Evolutionary conservation across 2,329 filamentous ascomycete genomes (phyloP).

Genomic region (Aspergillus vadensis): DNA sequence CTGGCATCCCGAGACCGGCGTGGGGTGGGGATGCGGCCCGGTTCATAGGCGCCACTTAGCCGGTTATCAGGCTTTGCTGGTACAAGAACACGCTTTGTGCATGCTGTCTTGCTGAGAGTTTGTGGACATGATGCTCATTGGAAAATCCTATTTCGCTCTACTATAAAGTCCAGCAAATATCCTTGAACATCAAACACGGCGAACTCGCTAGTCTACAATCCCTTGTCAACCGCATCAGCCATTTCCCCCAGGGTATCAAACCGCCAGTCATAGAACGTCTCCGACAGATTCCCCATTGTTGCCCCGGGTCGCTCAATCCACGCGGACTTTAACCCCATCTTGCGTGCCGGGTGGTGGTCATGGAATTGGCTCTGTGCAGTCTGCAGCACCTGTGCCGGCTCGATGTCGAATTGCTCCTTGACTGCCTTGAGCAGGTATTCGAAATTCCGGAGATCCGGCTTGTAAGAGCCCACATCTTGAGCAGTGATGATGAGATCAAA

Average conservation of each 20-base stretch:
- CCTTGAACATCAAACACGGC: too few relatives aligned
- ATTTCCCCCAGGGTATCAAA: constrained; percentile 63
- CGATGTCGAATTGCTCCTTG: constrained; percentile 57
- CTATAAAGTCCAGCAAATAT: too few relatives aligned
- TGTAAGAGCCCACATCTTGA: constrained; percentile 71
- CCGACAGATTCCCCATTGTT: constrained; percentile 41
- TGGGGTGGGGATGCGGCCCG: too few relatives aligned
- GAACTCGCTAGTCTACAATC: too few relatives aligned
- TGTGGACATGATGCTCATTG: too few relatives aligned
- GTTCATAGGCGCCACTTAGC: too few relatives aligned
- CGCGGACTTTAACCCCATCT: constrained; percentile 60
- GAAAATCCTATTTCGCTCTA: too few relatives aligned
- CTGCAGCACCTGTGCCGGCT: constrained; percentile 62
- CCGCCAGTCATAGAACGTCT: constrained; percentile 56
- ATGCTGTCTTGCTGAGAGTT: too few relatives aligned
- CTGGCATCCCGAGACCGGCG: too few relatives aligned
- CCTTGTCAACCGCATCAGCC: constrained; percentile 50
- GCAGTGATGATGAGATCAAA: constrained; percentile 71
- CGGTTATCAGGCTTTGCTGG: too few relatives aligned
- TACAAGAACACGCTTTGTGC: too few relatives aligned
- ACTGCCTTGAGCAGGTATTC: constrained; percentile 62
- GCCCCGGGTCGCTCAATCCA: constrained; percentile 61
- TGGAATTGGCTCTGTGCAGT: constrained; percentile 68
- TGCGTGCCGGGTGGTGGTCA: constrained; percentile 67
- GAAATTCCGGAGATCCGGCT: constrained; percentile 67